Percentiles rank a stretch among this genome's conserved stretches.
phyloP scores from a whole-genome alignment of 108 stramenopile species.

The Cyclotella sp. region DNA sequence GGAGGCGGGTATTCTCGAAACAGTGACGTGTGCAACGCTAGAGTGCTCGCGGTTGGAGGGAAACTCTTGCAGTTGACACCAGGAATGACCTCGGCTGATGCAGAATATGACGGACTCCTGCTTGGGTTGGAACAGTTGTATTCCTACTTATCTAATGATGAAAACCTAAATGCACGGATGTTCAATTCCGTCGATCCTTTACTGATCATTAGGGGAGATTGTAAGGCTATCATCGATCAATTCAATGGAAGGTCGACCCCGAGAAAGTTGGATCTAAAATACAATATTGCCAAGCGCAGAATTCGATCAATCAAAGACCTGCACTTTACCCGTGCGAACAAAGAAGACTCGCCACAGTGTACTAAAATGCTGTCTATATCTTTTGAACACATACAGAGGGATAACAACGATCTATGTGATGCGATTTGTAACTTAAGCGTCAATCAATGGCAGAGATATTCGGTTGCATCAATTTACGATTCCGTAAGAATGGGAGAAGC shows the following conservation, averaged over 20 bases:
- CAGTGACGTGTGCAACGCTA: constrained; percentile 1
- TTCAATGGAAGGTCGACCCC: constrained; percentile 57
- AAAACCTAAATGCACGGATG: background rate
- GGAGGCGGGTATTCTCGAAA: background rate
- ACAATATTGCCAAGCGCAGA: constrained; percentile 30
- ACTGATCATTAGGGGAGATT: constrained; percentile 71
- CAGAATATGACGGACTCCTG: constrained; percentile 72
- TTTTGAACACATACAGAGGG: constrained; percentile 62
- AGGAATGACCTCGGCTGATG: constrained; percentile 70
- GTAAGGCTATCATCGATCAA: constrained; percentile 79
- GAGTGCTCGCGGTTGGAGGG: constrained; percentile 54
- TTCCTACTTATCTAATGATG: constrained; percentile 9
- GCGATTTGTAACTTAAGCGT: constrained; percentile 51
- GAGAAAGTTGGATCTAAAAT: constrained; percentile 60
- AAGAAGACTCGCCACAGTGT: background rate
- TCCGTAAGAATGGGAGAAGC: constrained; percentile 30
- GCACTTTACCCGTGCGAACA: constrained; percentile 1
- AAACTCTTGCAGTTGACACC: constrained; percentile 33
- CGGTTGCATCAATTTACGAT: constrained; percentile 28
- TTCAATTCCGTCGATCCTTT: background rate
- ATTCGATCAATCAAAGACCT: constrained; percentile 29
- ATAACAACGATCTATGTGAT: constrained; percentile 66
- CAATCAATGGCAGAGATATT: constrained; percentile 25
- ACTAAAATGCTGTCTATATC: background rate
- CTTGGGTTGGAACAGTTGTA: constrained; percentile 62